Conservation (phyloP, 148 eudicot species). For the Tetragonia tetragonoides region DNA sequence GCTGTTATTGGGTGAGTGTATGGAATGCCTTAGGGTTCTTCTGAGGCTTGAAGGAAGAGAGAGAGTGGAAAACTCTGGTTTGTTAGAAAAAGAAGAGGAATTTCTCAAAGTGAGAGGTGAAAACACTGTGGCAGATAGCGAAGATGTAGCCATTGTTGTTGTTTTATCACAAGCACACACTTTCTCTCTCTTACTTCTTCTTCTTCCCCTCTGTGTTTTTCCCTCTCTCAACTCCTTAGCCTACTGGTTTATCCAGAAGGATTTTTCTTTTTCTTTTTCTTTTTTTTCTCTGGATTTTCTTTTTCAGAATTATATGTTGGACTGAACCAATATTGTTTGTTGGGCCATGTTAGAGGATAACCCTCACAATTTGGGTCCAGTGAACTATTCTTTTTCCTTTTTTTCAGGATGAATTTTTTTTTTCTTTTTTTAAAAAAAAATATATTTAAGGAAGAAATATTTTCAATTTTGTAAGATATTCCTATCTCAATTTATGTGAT, state of each 20-base stretch:
- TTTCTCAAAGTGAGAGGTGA: conserved; percentile 31
- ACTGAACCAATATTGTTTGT: background rate
- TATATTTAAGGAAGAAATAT: too few species aligned
- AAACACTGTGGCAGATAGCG: conserved; percentile 32
- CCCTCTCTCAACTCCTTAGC: background rate
- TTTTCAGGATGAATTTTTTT: too few species aligned
- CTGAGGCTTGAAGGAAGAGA: conserved; percentile 18
- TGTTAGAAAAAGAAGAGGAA: conserved; percentile 26
- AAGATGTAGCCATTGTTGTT: conserved; percentile 40
- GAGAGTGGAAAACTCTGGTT: conserved; percentile 24
- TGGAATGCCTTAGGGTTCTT: conserved; percentile 23
- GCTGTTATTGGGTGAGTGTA: background rate
- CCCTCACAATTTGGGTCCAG: background rate
- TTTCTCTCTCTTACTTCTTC: conserved; percentile 10
- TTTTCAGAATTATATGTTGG: background rate
- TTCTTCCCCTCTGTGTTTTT: background rate
- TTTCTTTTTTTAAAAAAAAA: too few species aligned
- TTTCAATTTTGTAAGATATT: too few species aligned
- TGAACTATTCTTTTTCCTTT: too few species aligned
- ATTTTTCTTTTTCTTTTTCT: background rate
- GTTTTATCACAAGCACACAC: background rate
- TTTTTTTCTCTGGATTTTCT: background rate
- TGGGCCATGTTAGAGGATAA: background rate
- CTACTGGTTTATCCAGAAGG: conserved; percentile 20
- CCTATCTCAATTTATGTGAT: too few species aligned